Base-by-base conservation (phyloP, 2,329 filamentous ascomycete genomes). In the Dothideomycetes sp. region DNA sequence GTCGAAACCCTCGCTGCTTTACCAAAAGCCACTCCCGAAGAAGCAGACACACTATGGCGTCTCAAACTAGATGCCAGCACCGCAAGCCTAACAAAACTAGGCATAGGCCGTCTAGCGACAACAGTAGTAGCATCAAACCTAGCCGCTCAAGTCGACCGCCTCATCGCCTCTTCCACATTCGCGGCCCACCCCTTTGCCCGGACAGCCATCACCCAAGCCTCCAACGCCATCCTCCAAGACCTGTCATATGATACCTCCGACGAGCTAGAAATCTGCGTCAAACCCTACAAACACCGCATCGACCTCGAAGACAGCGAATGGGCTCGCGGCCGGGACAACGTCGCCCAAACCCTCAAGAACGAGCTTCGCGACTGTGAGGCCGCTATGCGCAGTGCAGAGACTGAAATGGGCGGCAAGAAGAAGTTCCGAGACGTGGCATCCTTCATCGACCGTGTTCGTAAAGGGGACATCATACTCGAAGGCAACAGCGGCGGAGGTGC, bases 231-330 rank as follows among this genome's bases (percentile, higher is more conserved):
- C 38, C 66, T 98, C 10, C 91, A 91, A 48, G 91, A 98, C 53
- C 74, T 89, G 11, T 94, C 94, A 47, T 96, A 95, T 64, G 91
- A 89, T 61, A 98, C 93, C 1, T 91, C 84, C 47, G 93, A 98
- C 54, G 91, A 96, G 62, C 84, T 98, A 1, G 91, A 98, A 61
- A 96, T 96, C 57, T 98, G 89, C 57, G 93, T 98, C 63, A 98
- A 98, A 61, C 91, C 93, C 0, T 98, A 89, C 69, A 98, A 98
- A 58, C 96, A 89, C 50, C 87, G 95, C 46, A 94, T 98, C 43
- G 91, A 98, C 52, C 79, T 98, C 33, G 86, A 94, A 54, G 84
- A 88, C 30, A 71, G 78, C 5, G 93, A 98, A 58, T 98, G 91
- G 91, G 61, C 70, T 3, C 77, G 83, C 45, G 88, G 87, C 1